These are phyloP conservation scores for Chondrus crispus DNA, from an alignment of 23 red algal species.

Conservation along the genomic window DNA sequence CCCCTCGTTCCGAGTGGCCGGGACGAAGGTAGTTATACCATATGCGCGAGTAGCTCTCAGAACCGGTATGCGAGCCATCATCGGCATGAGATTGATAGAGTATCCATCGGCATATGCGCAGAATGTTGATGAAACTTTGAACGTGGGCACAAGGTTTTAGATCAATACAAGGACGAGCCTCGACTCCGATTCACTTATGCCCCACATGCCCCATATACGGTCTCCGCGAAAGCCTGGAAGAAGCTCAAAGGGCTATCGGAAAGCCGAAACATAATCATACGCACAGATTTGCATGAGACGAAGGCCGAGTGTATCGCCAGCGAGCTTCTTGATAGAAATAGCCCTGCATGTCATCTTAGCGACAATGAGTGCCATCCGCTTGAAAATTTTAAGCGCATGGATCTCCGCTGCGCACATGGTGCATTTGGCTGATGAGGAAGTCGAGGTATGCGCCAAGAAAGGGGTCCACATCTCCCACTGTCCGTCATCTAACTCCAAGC, in stretches of 20 bases:
- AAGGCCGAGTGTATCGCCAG: slow-evolving; percentile 69
- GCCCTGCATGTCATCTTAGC: slow-evolving; percentile 74
- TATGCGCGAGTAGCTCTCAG: slow-evolving; percentile 36
- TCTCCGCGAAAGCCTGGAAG: slow-evolving; percentile 48
- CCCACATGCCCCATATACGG: slow-evolving; percentile 96
- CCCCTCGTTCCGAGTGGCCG: no score
- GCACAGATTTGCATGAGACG: slow-evolving; percentile 98
- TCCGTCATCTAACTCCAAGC: slow-evolving; percentile 89
- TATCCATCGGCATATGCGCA: slow-evolving; percentile 78
- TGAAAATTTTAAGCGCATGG: slow-evolving; percentile 72
- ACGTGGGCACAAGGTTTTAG: slow-evolving; percentile 32
- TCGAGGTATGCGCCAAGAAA: slow-evolving; percentile 57
- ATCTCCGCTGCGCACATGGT: slow-evolving; percentile 89
- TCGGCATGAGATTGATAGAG: slow-evolving; percentile 77
- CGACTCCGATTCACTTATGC: slow-evolving; percentile 76
- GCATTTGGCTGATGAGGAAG: slow-evolving; percentile 78
- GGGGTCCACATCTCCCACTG: slow-evolving; percentile 87
- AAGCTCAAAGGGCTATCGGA: slow-evolving; percentile 27
- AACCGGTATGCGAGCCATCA: slow-evolving; percentile 82
- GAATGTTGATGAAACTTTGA: slow-evolving; percentile 47
- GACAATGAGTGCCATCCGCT: slow-evolving; percentile 71
- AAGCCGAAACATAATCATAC: slow-evolving; percentile 36
- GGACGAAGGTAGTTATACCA: no score
- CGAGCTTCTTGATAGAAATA: slow-evolving; percentile 49
- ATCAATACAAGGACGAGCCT: slow-evolving; percentile 34